Percentiles rank a stretch among this genome's conserved stretches.
These are phyloP conservation scores for Neurospora tetrasperma DNA, from an alignment of 495 filamentous ascomycete genomes.

Conservation along the genomic window DNA sequence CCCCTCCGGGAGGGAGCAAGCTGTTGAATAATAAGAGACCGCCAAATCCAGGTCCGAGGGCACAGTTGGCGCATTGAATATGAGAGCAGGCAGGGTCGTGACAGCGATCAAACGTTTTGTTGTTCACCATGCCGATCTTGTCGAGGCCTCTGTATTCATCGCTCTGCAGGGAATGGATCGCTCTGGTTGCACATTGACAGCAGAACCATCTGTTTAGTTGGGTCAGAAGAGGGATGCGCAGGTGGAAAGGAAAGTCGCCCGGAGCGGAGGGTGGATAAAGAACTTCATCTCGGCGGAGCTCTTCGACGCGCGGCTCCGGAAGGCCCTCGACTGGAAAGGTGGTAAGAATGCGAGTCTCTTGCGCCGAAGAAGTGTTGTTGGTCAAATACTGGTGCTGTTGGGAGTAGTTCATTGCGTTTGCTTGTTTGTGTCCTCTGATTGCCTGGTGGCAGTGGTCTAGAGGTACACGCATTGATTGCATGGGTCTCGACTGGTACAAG, in stretches of 20 bases:
- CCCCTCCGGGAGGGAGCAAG: background rate
- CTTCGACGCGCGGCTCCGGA: conserved; percentile 10
- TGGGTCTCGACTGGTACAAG: background rate
- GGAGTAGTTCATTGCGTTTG: background rate
- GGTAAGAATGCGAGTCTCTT: conserved; percentile 13
- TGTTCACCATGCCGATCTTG: conserved; percentile 15
- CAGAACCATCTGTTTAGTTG: conserved; percentile 22
- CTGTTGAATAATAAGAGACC: background rate
- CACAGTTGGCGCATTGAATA: conserved; percentile 16
- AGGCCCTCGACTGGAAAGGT: conserved; percentile 19
- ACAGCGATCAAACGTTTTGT: background rate
- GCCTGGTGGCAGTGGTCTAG: background rate
- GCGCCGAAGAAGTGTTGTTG: background rate
- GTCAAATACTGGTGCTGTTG: background rate
- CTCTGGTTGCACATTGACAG: conserved; percentile 13
- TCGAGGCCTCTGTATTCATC: conserved; percentile 10
- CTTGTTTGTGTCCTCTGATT: background rate
- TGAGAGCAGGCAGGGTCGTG: conserved; percentile 7
- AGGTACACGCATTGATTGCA: background rate
- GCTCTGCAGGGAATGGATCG: background rate
- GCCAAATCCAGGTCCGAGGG: background rate
- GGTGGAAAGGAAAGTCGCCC: background rate
- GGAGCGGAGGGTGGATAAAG: background rate
- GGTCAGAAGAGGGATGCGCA: background rate
- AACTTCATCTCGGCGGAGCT: background rate